Evolutionary conservation across 2,329 filamentous ascomycete species (phyloP).

Genomic region (Bipolaris sorokiniana): DNA sequence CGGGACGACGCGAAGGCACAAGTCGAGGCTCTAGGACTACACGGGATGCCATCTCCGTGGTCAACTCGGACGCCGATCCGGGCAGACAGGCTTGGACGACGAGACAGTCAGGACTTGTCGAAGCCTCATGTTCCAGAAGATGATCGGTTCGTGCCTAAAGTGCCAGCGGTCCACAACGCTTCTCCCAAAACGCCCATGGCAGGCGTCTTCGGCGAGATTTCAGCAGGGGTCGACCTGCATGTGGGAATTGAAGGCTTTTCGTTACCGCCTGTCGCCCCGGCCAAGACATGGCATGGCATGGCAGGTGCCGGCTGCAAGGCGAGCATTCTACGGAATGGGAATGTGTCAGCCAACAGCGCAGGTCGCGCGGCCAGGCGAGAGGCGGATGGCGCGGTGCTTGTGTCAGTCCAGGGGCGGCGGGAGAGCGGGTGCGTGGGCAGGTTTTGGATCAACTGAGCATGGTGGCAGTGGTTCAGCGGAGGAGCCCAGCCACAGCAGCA

Average conservation of each 20-base stretch:
- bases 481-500: conserved; percentile 16
- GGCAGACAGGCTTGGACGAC: conserved; percentile 22
- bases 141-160: conserved; percentile 23
- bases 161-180: conserved; percentile 17
- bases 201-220: conserved; percentile 26
- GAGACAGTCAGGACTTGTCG: conserved; percentile 14
- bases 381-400: no score
- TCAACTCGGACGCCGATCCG: conserved; percentile 41
- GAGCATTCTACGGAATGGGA: background rate
- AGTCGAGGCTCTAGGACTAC: conserved; percentile 24
- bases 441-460: no score
- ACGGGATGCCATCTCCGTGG: conserved; percentile 29
- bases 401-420: no score
- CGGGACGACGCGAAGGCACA: conserved; percentile 26
- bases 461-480: no score
- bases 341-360: no score
- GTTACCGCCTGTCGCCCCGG: conserved; percentile 29
- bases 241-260: conserved; percentile 23
- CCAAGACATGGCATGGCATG: conserved; percentile 10
- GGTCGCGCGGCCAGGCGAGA: no score
- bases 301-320: background rate
- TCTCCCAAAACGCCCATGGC: conserved; percentile 23
- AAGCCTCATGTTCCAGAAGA: conserved; percentile 26
- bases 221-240: conserved; percentile 30
- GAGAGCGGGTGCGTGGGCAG: no score